Base-by-base conservation (phyloP, 805 yeast species). In the Vanderwaltozyma verrucispora region DNA sequence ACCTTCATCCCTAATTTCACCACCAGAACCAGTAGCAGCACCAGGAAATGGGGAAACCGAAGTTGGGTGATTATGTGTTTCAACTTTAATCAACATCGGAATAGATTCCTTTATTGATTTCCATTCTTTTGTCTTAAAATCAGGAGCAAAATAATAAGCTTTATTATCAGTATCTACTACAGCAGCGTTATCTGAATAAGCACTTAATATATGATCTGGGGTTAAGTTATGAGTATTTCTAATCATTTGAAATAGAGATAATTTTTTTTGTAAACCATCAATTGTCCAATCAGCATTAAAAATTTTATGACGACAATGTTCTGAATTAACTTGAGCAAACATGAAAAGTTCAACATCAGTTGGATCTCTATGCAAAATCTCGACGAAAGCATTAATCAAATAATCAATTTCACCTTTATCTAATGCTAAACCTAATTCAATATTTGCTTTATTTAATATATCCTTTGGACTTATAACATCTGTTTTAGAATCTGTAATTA, bases 21-120 rank as follows among this genome's bases (percentile, higher is more conserved):
- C 99, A 61, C 99, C 99, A 10, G 97, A 88, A 46, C 99, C 99
- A 12, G 99, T 92, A 30, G 99, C 95, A 24, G 99, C 99, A 62
- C 99, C 99, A 3, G 98, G 88, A 65, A 86, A 92, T 29, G 99
- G 99, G 18, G 97, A 89, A 5, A 92, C 96, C 1, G 98, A 98
- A 19, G 99, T 92, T 38, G 99, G 99, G 62, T 92, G 99, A 66
- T 92, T 92, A 63, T 92, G 99, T 19, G 99, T 92, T 65, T 92
- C 99, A 36, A 92, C 98, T 62, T 92, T 92, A 55, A 88, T 84
- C 49, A 92, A 68, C 54, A 94, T 85, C 47, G 88, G 92, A 16
- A 89, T 94, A 34, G 66, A 68, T 65, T 92, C 99, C 46, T 72
- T 71, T 41, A 65, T 71, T 16, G 89, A 69, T 28, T 65, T 63